phyloP scores from a whole-genome alignment of 2,329 filamentous ascomycete species.

The Fragosphaeria purpurea region DNA sequence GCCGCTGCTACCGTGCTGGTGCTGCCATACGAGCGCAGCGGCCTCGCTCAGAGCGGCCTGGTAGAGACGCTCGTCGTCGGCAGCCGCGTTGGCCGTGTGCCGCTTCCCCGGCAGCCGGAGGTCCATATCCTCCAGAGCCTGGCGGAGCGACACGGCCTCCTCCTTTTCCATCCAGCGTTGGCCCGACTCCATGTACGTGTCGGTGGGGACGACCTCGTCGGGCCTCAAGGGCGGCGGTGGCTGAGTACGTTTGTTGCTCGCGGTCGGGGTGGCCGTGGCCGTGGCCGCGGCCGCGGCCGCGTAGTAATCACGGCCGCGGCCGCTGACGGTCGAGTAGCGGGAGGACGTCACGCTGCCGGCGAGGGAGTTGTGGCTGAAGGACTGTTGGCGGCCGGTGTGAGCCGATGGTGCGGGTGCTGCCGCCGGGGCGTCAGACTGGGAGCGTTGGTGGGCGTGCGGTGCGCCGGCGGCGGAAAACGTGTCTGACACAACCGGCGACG shows the following conservation, averaged over 20 bases:
- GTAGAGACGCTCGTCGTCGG: constrained; percentile 50
- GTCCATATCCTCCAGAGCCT: constrained; percentile 66
- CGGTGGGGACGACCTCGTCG: constrained; percentile 52
- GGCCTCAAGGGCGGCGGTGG: constrained; percentile 36
- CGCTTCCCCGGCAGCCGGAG: constrained; percentile 26
- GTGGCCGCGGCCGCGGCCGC: constrained; percentile 25
- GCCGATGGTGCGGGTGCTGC: constrained; percentile 11
- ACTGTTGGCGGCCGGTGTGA: constrained; percentile 17
- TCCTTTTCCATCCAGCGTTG: constrained; percentile 74
- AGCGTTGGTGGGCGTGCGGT: too few species aligned
- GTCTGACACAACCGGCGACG: constrained; percentile 6
- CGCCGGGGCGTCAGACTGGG: too few species aligned
- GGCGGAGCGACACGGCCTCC: constrained; percentile 58
- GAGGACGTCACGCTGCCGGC: constrained; percentile 36
- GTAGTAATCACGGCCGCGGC: constrained; percentile 42
- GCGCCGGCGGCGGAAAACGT: background rate
- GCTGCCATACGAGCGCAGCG: constrained; percentile 68
- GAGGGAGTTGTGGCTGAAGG: constrained; percentile 21
- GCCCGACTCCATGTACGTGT: constrained; percentile 63
- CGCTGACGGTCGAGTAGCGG: constrained; percentile 37
- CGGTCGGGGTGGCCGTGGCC: too few species aligned
- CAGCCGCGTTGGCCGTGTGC: constrained; percentile 41
- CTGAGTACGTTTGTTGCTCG: background rate
- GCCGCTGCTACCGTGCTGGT: constrained; percentile 43
- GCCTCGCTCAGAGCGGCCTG: constrained; percentile 66